A percentile compares a stretch with the other conserved stretches of the same genome.
phyloP scores from a whole-genome alignment of 495 filamentous ascomycete genomes.

The Pyrenopolyporus hunteri region DNA sequence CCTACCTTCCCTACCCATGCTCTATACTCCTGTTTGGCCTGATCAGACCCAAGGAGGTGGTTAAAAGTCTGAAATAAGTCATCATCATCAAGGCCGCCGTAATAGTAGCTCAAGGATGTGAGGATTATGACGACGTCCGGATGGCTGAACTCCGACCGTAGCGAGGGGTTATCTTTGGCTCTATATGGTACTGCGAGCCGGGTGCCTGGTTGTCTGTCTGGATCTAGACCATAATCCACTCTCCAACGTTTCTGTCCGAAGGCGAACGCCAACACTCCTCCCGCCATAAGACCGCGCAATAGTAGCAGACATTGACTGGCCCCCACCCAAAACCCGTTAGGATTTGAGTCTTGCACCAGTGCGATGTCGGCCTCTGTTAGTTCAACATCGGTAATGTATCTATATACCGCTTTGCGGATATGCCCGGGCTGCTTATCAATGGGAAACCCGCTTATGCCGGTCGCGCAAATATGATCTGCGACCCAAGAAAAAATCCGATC shows the following conservation, averaged over 20 bases:
- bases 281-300: slow-evolving; percentile 65
- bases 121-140: slow-evolving; percentile 71
- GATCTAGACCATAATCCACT: slow-evolving; percentile 70
- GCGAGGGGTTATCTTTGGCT: slow-evolving; percentile 70
- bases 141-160: slow-evolving; percentile 73
- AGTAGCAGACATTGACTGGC: slow-evolving; percentile 56
- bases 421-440: slow-evolving; percentile 47
- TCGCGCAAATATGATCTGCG: slow-evolving; percentile 45
- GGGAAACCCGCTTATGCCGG: slow-evolving; percentile 49
- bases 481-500: slow-evolving; percentile 40
- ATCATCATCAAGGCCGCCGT: slow-evolving; percentile 61
- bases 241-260: slow-evolving; percentile 67
- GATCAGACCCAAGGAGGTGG: slow-evolving; percentile 60
- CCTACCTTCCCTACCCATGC: slow-evolving; percentile 55
- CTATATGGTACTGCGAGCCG: slow-evolving; percentile 72
- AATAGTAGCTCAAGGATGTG: slow-evolving; percentile 75
- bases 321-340: slow-evolving; percentile 44
- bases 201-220: slow-evolving; percentile 46
- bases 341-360: slow-evolving; percentile 41
- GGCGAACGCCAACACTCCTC: slow-evolving; percentile 59
- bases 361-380: slow-evolving; percentile 42
- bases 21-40: slow-evolving; percentile 61
- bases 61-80: slow-evolving; percentile 59
- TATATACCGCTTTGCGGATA: slow-evolving; percentile 46
- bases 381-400: slow-evolving; percentile 50